Conservation (phyloP, 2,329 filamentous ascomycete genomes). For the Epichloe hybrida region DNA sequence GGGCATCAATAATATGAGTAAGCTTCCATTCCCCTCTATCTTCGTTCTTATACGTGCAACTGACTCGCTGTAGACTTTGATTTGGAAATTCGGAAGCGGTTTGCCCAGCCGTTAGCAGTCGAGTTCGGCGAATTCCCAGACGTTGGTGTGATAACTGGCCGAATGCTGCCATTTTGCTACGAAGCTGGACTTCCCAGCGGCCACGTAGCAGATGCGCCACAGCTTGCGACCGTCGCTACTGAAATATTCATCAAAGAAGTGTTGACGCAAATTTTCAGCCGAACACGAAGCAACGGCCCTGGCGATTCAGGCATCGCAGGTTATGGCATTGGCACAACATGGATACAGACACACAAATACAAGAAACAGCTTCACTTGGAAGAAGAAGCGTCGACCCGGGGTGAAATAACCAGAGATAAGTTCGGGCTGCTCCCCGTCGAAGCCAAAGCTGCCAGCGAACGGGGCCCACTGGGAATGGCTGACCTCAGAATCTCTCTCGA, state of each 20-base stretch:
- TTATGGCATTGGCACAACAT: conserved; percentile 51
- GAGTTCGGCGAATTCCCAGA: conserved; percentile 61
- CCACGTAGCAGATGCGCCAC: conserved; percentile 45
- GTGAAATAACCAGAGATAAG: conserved; percentile 61
- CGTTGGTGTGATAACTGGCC: conserved; percentile 44
- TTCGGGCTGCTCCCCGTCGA: conserved; percentile 71
- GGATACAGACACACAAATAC: conserved; percentile 71
- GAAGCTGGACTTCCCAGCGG: conserved; percentile 48
- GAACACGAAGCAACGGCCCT: conserved; percentile 51
- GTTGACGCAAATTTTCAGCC: conserved; percentile 47
- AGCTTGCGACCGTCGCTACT: conserved; percentile 51
- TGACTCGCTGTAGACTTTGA: conserved; percentile 40
- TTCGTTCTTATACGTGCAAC: not conserved
- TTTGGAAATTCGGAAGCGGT: conserved; percentile 53
- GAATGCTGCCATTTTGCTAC: conserved; percentile 57
- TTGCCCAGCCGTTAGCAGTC: conserved; percentile 47
- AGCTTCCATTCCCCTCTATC: conserved; percentile 16
- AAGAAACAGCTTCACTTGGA: conserved; percentile 60
- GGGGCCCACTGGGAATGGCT: conserved; percentile 59
- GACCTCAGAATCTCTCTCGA: conserved; percentile 67
- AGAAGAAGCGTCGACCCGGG: conserved; percentile 58
- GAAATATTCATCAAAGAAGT: conserved; percentile 57
- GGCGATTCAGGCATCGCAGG: conserved; percentile 48
- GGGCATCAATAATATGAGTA: conserved; percentile 70
- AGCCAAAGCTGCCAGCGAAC: conserved; percentile 58